Evolutionary conservation across 495 filamentous ascomycete species (phyloP).

Genomic region (Hypoxylon lenormandii): DNA sequence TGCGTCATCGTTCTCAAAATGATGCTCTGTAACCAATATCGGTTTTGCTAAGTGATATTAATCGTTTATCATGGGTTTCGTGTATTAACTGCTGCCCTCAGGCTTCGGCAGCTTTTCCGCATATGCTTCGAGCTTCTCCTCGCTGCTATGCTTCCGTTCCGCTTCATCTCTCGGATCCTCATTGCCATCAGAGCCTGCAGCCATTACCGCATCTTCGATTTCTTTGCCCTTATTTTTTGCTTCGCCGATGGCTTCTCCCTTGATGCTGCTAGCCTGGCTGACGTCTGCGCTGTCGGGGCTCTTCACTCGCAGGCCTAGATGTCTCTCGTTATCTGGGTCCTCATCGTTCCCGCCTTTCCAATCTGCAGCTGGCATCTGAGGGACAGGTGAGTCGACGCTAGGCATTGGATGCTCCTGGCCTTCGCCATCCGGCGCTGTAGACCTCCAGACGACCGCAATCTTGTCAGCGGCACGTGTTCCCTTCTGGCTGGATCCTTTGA

Average conservation of each 20-base stretch:
- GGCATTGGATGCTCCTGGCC: constrained; percentile 65
- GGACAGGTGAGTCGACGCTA: constrained; percentile 70
- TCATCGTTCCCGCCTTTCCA: constrained; percentile 70
- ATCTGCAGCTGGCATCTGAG: constrained; percentile 74
- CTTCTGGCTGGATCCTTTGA: constrained; percentile 82
- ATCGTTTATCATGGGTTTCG: neutral
- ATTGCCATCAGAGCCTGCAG: constrained; percentile 6
- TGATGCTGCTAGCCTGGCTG: constrained; percentile 70
- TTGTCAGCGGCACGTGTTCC: constrained; percentile 84
- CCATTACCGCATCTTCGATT: constrained; percentile 18
- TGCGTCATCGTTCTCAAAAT: neutral
- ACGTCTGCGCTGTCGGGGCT: constrained; percentile 71
- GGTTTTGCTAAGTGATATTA: constrained; percentile 4
- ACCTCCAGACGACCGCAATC: constrained; percentile 86
- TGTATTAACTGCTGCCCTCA: constrained; percentile 32
- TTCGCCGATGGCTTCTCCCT: constrained; percentile 42
- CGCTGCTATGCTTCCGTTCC: constrained; percentile 4
- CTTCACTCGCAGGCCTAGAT: constrained; percentile 73
- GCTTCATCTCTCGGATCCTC: neutral
- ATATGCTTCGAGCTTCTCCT: constrained; percentile 39
- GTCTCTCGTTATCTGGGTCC: constrained; percentile 63
- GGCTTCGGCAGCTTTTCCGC: constrained; percentile 43
- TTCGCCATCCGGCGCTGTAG: constrained; percentile 40
- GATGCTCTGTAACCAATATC: neutral
- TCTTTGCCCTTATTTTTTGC: constrained; percentile 28